A percentile compares a stretch with the other conserved stretches of the same genome.
These are phyloP conservation scores for Chrysanthemum lavandulifolium DNA, from an alignment of 129 eudicot species.

Conservation along the genomic window DNA sequence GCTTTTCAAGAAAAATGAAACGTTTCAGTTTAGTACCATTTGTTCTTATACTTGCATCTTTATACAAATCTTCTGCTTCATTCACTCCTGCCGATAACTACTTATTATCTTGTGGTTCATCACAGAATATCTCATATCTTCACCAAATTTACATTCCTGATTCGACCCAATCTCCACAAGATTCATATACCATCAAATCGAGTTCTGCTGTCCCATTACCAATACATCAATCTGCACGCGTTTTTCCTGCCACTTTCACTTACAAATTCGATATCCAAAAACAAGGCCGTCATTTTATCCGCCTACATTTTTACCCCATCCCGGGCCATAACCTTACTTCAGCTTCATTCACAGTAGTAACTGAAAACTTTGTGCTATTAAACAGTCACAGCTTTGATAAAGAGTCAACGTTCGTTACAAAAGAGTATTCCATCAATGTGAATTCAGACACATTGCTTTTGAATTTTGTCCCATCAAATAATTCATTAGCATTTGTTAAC, in stretches of 20 bases:
- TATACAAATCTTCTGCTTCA: conserved; percentile 44
- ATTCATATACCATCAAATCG: conserved; percentile 51
- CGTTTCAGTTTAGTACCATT: conserved; percentile 34
- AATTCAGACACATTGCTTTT: conserved; percentile 55
- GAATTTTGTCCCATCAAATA: conserved; percentile 73
- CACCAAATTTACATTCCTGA: conserved; percentile 78
- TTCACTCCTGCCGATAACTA: conserved; percentile 75
- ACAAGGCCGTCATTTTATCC: conserved; percentile 89
- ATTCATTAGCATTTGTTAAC: conserved; percentile 77
- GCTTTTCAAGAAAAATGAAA: conserved; percentile 28
- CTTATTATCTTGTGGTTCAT: conserved; percentile 91
- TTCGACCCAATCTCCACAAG: conserved; percentile 48
- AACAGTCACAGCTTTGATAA: conserved; percentile 64
- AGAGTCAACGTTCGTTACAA: conserved; percentile 53
- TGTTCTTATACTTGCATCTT: conserved; percentile 43
- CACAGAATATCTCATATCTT: conserved; percentile 67
- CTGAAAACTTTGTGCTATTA: conserved; percentile 81
- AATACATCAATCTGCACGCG: conserved; percentile 72
- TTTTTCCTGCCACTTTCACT: conserved; percentile 46
- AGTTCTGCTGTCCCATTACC: conserved; percentile 78
- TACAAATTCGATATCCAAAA: conserved; percentile 60
- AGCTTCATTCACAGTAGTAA: conserved; percentile 71
- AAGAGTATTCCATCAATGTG: conserved; percentile 76
- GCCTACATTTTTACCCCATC: conserved; percentile 82
- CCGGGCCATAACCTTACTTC: conserved; percentile 61